Evolutionary conservation across 345 rosid species (phyloP), one percentile per base, ranked within the genome.

Genomic region (Eucalyptus paniculata): DNA sequence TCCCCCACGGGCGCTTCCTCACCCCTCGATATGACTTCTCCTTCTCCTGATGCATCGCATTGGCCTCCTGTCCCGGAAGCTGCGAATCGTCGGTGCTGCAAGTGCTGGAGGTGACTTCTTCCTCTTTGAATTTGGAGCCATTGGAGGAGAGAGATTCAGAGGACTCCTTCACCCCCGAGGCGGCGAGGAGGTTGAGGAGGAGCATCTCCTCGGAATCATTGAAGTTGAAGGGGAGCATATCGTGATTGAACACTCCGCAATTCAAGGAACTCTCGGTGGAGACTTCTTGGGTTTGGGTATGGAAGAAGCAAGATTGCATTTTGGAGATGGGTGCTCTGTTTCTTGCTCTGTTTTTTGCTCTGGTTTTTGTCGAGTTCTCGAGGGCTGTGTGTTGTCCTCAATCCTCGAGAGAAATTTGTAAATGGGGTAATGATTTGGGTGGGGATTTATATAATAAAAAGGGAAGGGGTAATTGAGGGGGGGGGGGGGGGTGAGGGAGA

Each of bases 1-100:
- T 93, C 58, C 95, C 95, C 95, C 95, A 93, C 14, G 95, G 95
- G 45, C 95, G 90, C 92, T 88, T 90, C 89, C 95, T 88, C 21
- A 93, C 95, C 7, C 95, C 95, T 18, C 95, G 88, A 87, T 90
- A 93, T 13, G 92, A 88, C 90, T 89, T 92, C 82, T 92, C 92
- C 83, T 88, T 87, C 88, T 58, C 88, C 37, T 86, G 65, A 28
- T 9, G 67, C 16, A 21, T 37, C 32, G 56, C 72, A 26, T 50
- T 34, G 87, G 34, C 44, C 49, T 51, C 34, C 49, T 51, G 47
- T 9, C n/a, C 4, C 65, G 30, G 89, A 50, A 4, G 82, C 9
- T 18, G 67, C 49, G 65, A 54, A 7, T 53, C 69, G 60, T 51
- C 28, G 24, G 56, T 49, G 50, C 80, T 88, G 67, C 62, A 81